A percentile compares a stretch with the other conserved stretches of the same genome.
These are phyloP conservation scores for Saccharomycopsis sp. DNA, from an alignment of 805 yeast species.

Conservation along the genomic window DNA sequence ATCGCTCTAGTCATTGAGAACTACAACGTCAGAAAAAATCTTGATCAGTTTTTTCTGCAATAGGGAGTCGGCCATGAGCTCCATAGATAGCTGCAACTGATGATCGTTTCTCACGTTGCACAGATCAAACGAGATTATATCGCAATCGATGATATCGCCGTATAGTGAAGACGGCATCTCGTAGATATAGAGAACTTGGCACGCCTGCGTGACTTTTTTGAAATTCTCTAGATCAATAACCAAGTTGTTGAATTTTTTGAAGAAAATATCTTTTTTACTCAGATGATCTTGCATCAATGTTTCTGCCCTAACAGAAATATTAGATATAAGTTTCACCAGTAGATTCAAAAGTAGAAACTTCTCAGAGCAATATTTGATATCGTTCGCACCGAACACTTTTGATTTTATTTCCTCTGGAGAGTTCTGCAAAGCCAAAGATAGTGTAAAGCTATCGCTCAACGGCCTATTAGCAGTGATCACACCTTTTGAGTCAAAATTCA, in stretches of 20 bases:
- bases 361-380: background rate
- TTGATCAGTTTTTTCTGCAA: slow-evolving; percentile 1
- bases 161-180: slow-evolving; percentile 5
- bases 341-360: background rate
- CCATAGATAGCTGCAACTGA: slow-evolving; percentile 7
- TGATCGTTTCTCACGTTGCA: slow-evolving; percentile 16
- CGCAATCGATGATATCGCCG: slow-evolving; percentile 8
- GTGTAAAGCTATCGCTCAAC: background rate
- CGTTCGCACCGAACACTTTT: background rate
- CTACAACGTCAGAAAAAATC: slow-evolving; percentile 1
- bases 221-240: background rate
- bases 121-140: slow-evolving; percentile 10
- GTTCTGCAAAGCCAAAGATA: background rate
- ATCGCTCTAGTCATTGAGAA: background rate
- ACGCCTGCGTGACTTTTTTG: background rate
- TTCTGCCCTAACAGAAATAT: slow-evolving; percentile 3
- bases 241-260: background rate
- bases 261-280: background rate
- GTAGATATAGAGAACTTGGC: slow-evolving; percentile 3
- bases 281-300: background rate
- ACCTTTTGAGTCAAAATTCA: slow-evolving; percentile 14
- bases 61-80: background rate
- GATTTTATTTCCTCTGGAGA: background rate
- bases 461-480: slow-evolving; percentile 2
- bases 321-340: background rate